phyloP scores from a whole-genome alignment of 768 basidiomycete genomes.

The Xerocomellus amylosporus region DNA sequence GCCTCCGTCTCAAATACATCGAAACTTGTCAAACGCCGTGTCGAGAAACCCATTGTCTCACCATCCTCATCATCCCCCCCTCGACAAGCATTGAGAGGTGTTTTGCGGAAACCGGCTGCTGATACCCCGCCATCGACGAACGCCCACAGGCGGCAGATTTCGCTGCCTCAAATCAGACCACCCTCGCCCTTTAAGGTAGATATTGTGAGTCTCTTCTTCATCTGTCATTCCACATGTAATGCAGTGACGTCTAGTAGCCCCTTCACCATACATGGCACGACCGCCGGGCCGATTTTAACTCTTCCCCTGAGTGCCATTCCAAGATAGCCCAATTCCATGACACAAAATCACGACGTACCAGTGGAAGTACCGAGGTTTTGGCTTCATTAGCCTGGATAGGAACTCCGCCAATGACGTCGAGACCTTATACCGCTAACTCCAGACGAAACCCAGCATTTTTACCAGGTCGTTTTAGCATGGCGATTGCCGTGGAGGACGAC shows the following conservation, averaged over 20 bases:
- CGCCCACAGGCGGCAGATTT: neutral
- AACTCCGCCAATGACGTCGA: neutral
- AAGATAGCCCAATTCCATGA: neutral
- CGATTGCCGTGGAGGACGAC: conserved; percentile 50
- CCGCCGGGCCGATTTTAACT: conserved; percentile 20
- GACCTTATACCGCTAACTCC: neutral
- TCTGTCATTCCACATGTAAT: neutral
- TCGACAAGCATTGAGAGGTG: neutral
- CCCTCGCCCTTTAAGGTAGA: conserved; percentile 28
- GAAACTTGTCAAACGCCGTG: conserved; percentile 10
- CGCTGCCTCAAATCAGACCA: conserved; percentile 23
- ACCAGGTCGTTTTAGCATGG: conserved; percentile 27
- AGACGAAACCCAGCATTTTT: neutral
- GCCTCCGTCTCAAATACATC: neutral
- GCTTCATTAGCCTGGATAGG: conserved; percentile 37
- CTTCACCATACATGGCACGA: conserved; percentile 31
- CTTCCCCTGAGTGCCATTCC: neutral
- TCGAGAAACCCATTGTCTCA: neutral
- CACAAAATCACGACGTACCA: conserved; percentile 5
- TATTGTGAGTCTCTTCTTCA: conserved; percentile 19
- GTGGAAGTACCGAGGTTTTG: conserved; percentile 25
- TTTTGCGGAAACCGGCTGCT: conserved; percentile 5
- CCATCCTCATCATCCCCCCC: neutral
- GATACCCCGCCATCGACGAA: neutral
- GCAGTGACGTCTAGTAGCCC: conserved; percentile 23